A percentile compares a stretch with the other conserved stretches of the same genome.
These are phyloP conservation scores for Quercus alba DNA, from an alignment of 306 rosid species.

Conservation along the genomic window DNA sequence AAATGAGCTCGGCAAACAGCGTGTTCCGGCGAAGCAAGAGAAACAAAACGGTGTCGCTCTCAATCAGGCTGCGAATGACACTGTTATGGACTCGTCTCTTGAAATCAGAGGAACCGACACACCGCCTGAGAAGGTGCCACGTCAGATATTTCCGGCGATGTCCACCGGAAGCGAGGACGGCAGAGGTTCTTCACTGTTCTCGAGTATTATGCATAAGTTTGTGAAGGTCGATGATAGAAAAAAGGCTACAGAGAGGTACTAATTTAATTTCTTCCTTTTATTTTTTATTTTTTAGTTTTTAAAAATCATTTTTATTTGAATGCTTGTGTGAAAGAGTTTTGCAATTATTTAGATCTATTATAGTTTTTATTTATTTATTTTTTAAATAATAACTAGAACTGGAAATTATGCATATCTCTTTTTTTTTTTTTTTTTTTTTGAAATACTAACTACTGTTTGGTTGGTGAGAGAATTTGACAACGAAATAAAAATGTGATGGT, in stretches of 20 bases:
- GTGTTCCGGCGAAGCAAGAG: slow-evolving; percentile 20
- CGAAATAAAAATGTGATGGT: neutral
- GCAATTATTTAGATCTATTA: neutral
- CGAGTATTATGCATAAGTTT: slow-evolving; percentile 86
- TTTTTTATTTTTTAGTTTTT: neutral
- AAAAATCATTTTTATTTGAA: slow-evolving; percentile 20
- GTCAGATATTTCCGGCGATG: slow-evolving; percentile 49
- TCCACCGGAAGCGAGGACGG: slow-evolving; percentile 22
- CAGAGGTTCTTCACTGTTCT: slow-evolving; percentile 48
- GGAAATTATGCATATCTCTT: neutral
- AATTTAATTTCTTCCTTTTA: neutral
- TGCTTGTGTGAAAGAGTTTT: neutral
- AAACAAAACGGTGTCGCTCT: slow-evolving; percentile 6
- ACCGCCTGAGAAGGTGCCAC: slow-evolving; percentile 94
- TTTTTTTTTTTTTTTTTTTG: neutral
- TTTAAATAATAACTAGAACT: neutral
- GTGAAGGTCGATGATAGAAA: slow-evolving; percentile 46
- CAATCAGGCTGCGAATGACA: slow-evolving; percentile 14
- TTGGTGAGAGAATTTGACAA: neutral
- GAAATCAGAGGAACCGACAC: slow-evolving; percentile 84
- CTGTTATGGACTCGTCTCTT: slow-evolving; percentile 18
- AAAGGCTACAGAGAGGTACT: slow-evolving; percentile 47
- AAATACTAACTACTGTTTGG: neutral
- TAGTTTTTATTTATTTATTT: too few relatives aligned
- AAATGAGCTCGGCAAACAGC: neutral